Evolutionary conservation across 176 grass and related monocot species (phyloP).

Genomic region (Lolium multiflorum): DNA sequence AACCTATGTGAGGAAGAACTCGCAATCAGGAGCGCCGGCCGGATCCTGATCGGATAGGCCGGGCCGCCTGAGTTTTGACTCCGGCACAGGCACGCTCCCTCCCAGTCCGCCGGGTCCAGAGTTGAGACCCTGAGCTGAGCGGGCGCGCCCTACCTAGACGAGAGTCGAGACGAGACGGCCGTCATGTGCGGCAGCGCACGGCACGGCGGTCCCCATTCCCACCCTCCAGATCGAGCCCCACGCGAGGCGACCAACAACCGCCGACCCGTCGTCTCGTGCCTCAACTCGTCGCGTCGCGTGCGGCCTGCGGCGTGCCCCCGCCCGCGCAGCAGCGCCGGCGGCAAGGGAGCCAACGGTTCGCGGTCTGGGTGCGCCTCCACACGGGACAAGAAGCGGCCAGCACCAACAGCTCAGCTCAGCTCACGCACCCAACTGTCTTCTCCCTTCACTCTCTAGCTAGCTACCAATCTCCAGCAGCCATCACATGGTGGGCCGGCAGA

Average conservation of each 20-base stretch:
- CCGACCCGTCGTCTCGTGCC: neutral
- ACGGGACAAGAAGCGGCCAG: neutral
- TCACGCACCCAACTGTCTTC: neutral
- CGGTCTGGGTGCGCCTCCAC: neutral
- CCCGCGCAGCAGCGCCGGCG: neutral
- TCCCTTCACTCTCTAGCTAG: neutral
- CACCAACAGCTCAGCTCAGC: neutral
- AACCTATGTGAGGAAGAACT: too few species aligned
- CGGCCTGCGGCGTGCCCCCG: neutral
- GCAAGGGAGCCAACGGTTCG: neutral
- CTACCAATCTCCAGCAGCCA: neutral
- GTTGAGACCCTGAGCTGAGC: too few species aligned
- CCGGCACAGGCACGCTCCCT: too few species aligned
- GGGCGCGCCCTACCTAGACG: too few species aligned
- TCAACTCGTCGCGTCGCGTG: neutral
- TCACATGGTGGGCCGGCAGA: conserved; percentile 19
- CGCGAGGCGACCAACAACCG: conserved; percentile 17
- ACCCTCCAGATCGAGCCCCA: neutral
- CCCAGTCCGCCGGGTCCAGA: too few species aligned
- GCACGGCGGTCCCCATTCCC: neutral
- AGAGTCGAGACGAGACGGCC: neutral
- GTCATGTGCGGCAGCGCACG: neutral
- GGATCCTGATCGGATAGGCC: neutral
- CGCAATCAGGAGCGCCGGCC: too few species aligned
- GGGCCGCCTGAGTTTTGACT: too few species aligned